These are phyloP conservation scores for Calonectria hongkongensis DNA, from an alignment of 2,329 filamentous ascomycete genomes.

Conservation along the genomic window DNA sequence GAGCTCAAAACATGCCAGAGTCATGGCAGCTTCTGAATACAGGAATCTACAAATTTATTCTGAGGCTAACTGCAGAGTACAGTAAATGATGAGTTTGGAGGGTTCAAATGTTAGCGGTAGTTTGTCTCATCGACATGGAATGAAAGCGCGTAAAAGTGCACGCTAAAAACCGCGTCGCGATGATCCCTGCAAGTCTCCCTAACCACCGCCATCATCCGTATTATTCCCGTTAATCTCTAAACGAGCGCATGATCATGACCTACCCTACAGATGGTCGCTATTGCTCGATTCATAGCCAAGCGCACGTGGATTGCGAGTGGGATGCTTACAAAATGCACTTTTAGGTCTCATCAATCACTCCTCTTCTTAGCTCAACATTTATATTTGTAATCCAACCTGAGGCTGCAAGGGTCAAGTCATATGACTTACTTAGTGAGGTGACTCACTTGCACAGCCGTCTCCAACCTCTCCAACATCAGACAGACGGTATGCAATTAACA, in stretches of 20 bases:
- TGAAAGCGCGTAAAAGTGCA: neutral
- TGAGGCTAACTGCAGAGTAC: neutral
- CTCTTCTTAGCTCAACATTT: neutral
- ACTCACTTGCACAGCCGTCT: neutral
- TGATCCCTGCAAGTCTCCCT: neutral
- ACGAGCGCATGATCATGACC: too few relatives aligned
- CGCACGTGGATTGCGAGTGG: neutral
- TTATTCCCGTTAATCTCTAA: neutral
- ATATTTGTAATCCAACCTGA: neutral
- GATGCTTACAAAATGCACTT: neutral
- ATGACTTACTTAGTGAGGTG: neutral
- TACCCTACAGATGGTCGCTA: neutral
- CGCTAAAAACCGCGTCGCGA: neutral
- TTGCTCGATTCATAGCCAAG: neutral
- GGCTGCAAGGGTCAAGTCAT: neutral
- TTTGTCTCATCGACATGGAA: neutral
- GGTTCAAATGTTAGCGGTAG: neutral
- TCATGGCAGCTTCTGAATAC: too few relatives aligned
- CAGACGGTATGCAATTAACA: neutral
- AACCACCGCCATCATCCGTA: neutral
- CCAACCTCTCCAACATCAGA: too few relatives aligned
- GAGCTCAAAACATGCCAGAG: too few relatives aligned
- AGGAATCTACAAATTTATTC: too few relatives aligned
- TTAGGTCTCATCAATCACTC: neutral
- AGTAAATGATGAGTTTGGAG: neutral